Conservation (phyloP, 805 yeast genomes). For the Myxozyma udenii region DNA sequence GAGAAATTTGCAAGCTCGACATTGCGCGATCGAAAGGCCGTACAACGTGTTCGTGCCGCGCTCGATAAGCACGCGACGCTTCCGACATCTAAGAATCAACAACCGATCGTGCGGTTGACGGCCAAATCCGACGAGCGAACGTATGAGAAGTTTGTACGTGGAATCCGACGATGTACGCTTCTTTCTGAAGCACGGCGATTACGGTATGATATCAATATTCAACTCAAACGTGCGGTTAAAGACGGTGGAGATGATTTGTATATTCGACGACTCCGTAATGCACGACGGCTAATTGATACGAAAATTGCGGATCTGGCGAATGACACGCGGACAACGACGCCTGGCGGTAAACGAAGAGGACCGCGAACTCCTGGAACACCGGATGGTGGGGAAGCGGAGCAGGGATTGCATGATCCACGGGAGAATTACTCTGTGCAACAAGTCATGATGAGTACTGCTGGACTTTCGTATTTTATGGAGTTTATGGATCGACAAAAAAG, state of each 20-base stretch:
- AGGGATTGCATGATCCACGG: conserved; percentile 28
- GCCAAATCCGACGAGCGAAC: conserved; percentile 43
- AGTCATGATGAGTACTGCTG: conserved; percentile 49
- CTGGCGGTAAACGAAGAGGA: background rate
- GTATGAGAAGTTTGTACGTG: conserved; percentile 44
- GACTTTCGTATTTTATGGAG: conserved; percentile 49
- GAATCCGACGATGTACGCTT: conserved; percentile 39
- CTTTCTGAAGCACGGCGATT: conserved; percentile 49
- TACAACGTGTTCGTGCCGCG: conserved; percentile 65
- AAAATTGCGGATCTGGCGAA: conserved; percentile 35
- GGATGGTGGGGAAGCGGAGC: conserved; percentile 1
- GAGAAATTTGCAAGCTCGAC: conserved; percentile 59
- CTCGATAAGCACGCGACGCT: conserved; percentile 54
- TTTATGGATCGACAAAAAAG: conserved; percentile 54
- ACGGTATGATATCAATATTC: conserved; percentile 48
- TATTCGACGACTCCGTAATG: conserved; percentile 35
- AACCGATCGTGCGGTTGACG: conserved; percentile 37
- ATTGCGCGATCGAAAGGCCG: conserved; percentile 70
- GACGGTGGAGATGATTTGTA: conserved; percentile 33
- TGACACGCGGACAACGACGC: conserved; percentile 14
- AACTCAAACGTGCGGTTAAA: conserved; percentile 44
- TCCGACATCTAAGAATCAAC: conserved; percentile 12
- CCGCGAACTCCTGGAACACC: conserved; percentile 7
- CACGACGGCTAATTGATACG: conserved; percentile 37
- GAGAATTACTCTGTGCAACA: conserved; percentile 42